phyloP scores from a whole-genome alignment of 2,329 filamentous ascomycete genomes.

The Aureobasidium sp. region DNA sequence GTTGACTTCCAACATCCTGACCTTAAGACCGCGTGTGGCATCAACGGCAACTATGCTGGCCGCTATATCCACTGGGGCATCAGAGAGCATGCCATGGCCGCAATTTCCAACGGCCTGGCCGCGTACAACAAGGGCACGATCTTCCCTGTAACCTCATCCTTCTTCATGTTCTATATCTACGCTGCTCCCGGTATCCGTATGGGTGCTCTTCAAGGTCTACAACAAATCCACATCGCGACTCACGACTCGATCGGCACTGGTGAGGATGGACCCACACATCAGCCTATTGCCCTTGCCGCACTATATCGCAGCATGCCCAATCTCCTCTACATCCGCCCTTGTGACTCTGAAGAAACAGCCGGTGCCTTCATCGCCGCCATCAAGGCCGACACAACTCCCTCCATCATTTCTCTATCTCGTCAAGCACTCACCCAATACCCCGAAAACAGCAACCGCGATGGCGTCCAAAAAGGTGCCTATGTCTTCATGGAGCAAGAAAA shows the following conservation, averaged over 20 bases:
- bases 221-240: conserved; percentile 33
- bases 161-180: conserved; percentile 38
- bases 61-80: conserved; percentile 52
- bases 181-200: conserved; percentile 32
- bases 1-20: conserved; percentile 43
- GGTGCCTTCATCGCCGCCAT: conserved; percentile 38
- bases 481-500: conserved; percentile 31
- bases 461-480: conserved; percentile 36
- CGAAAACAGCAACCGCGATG: conserved; percentile 30
- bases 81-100: conserved; percentile 55
- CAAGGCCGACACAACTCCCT: conserved; percentile 32
- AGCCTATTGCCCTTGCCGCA: conserved; percentile 31
- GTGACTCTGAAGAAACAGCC: conserved; percentile 32
- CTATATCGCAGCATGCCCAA: conserved; percentile 34
- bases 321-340: conserved; percentile 32
- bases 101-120: conserved; percentile 39
- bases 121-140: conserved; percentile 32
- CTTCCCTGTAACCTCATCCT: conserved; percentile 31
- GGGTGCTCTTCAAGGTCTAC: conserved; percentile 31
- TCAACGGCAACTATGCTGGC: conserved; percentile 47
- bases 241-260: conserved; percentile 33
- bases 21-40: conserved; percentile 34
- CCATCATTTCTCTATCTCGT: conserved; percentile 39
- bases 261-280: conserved; percentile 33
- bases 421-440: conserved; percentile 36